Base-by-base conservation (phyloP, 352 stramenopile genomes). In the Ophiocytium majus region DNA sequence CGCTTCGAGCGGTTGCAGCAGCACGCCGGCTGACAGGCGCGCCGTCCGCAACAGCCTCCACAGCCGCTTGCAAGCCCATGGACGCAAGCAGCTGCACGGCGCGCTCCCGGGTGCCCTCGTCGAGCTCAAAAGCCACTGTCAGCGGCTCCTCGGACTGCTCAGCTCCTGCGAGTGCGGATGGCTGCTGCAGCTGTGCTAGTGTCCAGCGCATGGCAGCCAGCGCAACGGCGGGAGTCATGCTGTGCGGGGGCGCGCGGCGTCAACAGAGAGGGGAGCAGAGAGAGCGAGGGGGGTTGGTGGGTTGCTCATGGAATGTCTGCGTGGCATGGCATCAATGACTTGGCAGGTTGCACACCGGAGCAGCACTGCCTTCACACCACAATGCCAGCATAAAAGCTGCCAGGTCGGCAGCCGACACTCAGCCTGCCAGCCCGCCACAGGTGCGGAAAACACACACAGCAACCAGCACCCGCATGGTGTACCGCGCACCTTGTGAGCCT, bases 141-240 rank as follows among this genome's bases (percentile, higher is more conserved):
- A 43, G 66, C 5, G 32, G 5, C 5, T 78, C 35, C 32, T 14
- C 14, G 66, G 32, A 71, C 35, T 17, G 32, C 32, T 78, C 43
- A 57, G 43, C 43, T 5, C 5, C 43, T 5, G 43, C 43, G 43
- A 14, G 5, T 5, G 43, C 43, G 43, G 43, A 5, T 14, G 5
- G 43, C 5, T 57, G 43, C 43, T 14, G 43, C 35, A 43, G 32
- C 32, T 78, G 66, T 5, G 5, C 32, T 43, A 78, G 66, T 10
- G 32, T 78, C 32, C 35, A 78, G 66, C 66, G 66, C 5, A 78
- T 78, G 35, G 66, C 66, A 14, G 66, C 66, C 5, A 78, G 32
- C 32, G 66, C 66, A 14, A 78, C 66, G 5, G 66, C 66, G 5
- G 66, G 66, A 17, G 66, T 78, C 66, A 78, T 78, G 35, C 66